Base-by-base conservation (phyloP, 2,329 filamentous ascomycete species). In the Cercospora nicotianae region DNA sequence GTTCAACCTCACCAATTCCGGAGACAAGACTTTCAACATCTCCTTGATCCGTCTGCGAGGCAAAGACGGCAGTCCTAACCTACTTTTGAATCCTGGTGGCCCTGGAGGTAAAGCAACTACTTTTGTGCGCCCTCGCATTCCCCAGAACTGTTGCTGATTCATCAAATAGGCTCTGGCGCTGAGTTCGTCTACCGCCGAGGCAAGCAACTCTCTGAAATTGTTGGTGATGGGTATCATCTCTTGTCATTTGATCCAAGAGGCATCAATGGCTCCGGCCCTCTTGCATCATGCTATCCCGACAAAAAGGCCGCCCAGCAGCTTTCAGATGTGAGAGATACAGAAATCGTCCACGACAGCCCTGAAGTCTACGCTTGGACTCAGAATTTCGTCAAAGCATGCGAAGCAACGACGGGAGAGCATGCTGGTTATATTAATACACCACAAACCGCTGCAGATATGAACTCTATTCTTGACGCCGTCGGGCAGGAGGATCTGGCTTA, bases 401-500 rank as follows among this genome's bases (percentile, higher is more conserved):
- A 48, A 13, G 70, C 71, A 45, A 72, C 69, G 3, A 70, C 71
- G 67, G 67, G 53, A 9, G 70, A 72, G 65, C 64, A 72, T 67
- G 69, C 69, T 20, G 64, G 31, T 10, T 73, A 72, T 51, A 71
- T 73, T 65, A 73, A 73, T 36, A 73, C 72, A 5, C 67, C 69
- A 26, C 72, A 73, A 45, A 71, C 69, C 8, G 72, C 72, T 30
- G 72, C 70, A 12, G 72, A 73, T 36, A 73, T 73, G 72, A 73
- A 73, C 62, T 70, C 62, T 26, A 73, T 73, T 26, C 60, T 73
- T 12, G 69, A 72, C 57, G 72, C 69, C 16, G 64, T 73, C 4
- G 72, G 72, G 12, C 70, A 74, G 45, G 67, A 73, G 55, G 66
- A 73, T 33, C 71, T 83, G 4, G 70, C 78, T 5, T 82, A 80